Conservation (phyloP, 2,329 filamentous ascomycete genomes). For the Xylariaceae sp. region DNA sequence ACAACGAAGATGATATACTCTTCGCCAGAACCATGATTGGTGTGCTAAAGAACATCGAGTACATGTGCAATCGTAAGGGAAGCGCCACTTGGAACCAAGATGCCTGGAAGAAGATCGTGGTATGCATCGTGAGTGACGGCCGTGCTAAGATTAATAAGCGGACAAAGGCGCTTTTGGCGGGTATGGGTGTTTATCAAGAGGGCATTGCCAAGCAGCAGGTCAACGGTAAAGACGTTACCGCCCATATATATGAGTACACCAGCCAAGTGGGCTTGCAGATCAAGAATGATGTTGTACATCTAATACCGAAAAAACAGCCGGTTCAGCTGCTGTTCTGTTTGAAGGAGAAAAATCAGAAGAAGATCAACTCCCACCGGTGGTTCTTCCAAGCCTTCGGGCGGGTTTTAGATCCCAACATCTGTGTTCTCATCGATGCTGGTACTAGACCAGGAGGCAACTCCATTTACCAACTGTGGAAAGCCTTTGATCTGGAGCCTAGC, state of each 20-base stretch:
- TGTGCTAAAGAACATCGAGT: conserved; percentile 95
- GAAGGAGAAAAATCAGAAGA: conserved; percentile 99
- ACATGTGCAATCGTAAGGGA: conserved; percentile 89
- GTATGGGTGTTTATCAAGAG: conserved; percentile 94
- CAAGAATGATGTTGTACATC: conserved; percentile 80
- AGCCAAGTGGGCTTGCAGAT: conserved; percentile 81
- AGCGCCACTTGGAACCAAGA: conserved; percentile 95
- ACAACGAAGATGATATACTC: conserved; percentile 95
- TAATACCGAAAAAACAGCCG: conserved; percentile 81
- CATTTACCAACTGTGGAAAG: conserved; percentile 98
- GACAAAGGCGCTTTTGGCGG: conserved; percentile 82
- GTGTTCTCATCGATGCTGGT: conserved; percentile 90
- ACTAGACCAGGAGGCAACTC: conserved; percentile 91
- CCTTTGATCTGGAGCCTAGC: conserved; percentile 95
- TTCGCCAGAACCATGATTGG: conserved; percentile 98
- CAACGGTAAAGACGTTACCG: conserved; percentile 91
- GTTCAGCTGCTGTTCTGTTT: conserved; percentile 97
- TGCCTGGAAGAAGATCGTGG: conserved; percentile 98
- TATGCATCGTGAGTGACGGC: conserved; percentile 93
- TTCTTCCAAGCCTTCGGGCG: conserved; percentile 97
- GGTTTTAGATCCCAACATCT: conserved; percentile 91
- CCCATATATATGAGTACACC: conserved; percentile 95
- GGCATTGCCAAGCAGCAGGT: conserved; percentile 98
- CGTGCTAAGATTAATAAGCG: conserved; percentile 86
- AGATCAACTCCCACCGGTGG: conserved; percentile 99